Conservation (phyloP, 2,329 filamentous ascomycete genomes). For the Venturia effusa region DNA sequence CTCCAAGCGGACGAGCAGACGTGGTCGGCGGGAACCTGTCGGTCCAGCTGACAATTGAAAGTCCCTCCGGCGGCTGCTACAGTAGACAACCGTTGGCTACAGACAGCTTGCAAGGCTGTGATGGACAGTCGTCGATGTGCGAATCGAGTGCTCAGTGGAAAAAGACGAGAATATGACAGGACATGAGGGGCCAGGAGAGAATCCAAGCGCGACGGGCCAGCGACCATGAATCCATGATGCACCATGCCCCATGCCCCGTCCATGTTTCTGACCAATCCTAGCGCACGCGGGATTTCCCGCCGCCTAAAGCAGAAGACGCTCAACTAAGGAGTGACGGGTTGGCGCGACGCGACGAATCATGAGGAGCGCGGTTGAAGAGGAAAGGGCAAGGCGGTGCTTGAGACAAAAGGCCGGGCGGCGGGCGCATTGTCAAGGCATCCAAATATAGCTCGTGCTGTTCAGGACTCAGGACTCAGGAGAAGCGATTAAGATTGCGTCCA, state of each 20-base stretch:
- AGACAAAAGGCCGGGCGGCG: constrained; percentile 1
- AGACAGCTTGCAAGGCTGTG: neutral
- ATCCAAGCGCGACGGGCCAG: neutral
- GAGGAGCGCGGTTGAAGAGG: neutral
- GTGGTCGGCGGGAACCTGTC: neutral
- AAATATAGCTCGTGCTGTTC: constrained; percentile 5
- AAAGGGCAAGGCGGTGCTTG: neutral
- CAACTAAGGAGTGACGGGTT: neutral
- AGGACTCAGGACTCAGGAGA: neutral
- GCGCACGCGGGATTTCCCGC: neutral
- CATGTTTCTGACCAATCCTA: neutral
- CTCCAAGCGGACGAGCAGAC: neutral
- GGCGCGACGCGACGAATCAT: neutral
- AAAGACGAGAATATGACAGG: neutral
- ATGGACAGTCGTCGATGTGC: neutral
- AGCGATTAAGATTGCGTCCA: constrained; percentile 1
- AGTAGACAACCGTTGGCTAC: neutral
- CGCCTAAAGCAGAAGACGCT: neutral
- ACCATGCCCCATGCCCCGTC: too few relatives aligned
- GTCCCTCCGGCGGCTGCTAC: neutral
- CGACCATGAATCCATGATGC: too few relatives aligned
- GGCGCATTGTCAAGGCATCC: neutral
- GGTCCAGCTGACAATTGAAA: too few relatives aligned
- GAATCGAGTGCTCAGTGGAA: neutral
- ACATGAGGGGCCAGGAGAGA: neutral